Base-by-base conservation (phyloP, 225 moss, liverwort and hornwort species). In the Pseudoscleropodium purum region DNA sequence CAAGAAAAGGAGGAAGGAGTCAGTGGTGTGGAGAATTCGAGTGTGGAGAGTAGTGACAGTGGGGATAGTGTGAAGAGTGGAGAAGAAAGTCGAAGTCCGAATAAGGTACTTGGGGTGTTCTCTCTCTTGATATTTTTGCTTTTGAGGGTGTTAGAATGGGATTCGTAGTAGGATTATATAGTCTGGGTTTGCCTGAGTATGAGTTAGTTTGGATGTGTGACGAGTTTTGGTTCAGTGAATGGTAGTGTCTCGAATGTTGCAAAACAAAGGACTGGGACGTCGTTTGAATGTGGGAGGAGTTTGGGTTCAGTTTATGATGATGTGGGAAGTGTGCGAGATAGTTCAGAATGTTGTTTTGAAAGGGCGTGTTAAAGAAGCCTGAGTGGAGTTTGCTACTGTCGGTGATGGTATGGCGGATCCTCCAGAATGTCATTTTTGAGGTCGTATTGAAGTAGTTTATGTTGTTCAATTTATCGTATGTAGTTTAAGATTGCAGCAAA, bases 1-100 rank as follows among this genome's bases (percentile, higher is more conserved):
- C 4, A 79, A 1, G 1, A 81, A 5, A 7, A 39, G 39, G 81
- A 81, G 8, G 60, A 31, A 61, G 43, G 81, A 43, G 41, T 3
- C 31, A 81, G 61, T n/a, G 61, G 61, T 43, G 81, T 43, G 4
- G 81, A 81, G 81, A 81, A 81, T 81, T 81, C 91, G 4, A 94
- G 92, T 56, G 90, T 84, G 18, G 88, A 85, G 13, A 94, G 90
- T n/a, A 91, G 93, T 51, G 86, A 84, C 24, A 88, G 86, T 62
- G 90, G 77, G 2, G 88, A 87, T 4, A 90, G 90, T 65, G 36
- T 49, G 65, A 65, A 83, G 68, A 88, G 84, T 45, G 85, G 62
- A 8, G 89, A 87, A 25, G 87, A 90, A 17, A 68, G 89, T 21
- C 49, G 75, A 27, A 23, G 79, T 16, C 87, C 69, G 7, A 92